These are phyloP conservation scores for Phytopythium chamaehyphon DNA, from an alignment of 352 stramenopile genomes.

Conservation along the genomic window DNA sequence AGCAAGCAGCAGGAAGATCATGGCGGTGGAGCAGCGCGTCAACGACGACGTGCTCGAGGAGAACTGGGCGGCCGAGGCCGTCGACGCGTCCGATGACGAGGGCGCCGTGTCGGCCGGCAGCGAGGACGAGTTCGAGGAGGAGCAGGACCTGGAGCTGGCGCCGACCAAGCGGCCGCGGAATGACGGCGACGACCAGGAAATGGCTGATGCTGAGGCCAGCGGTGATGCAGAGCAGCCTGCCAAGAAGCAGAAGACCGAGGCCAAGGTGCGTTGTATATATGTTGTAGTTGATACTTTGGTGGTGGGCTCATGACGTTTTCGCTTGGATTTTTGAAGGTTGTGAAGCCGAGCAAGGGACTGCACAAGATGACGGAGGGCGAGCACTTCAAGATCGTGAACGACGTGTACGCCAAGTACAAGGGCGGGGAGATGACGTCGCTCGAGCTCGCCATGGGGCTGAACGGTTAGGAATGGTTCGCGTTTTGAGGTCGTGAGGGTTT, in stretches of 20 bases:
- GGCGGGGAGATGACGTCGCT: constrained; percentile 76
- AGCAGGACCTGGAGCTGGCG: constrained; percentile 53
- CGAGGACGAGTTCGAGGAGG: constrained; percentile 82
- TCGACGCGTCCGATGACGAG: constrained; percentile 38
- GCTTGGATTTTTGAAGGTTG: neutral
- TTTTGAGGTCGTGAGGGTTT: neutral
- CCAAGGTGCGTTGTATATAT: neutral
- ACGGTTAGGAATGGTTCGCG: constrained; percentile 31
- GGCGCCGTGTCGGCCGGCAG: constrained; percentile 57
- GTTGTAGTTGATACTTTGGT: neutral
- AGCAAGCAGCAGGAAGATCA: too few relatives aligned
- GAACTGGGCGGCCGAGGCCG: constrained; percentile 49
- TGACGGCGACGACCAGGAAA: constrained; percentile 11
- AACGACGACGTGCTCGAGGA: constrained; percentile 68
- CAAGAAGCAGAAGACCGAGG: constrained; percentile 56
- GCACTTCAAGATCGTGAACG: constrained; percentile 82
- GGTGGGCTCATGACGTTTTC: neutral
- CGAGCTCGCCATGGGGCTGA: constrained; percentile 77
- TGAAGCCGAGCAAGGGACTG: constrained; percentile 42
- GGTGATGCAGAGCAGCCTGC: constrained; percentile 10
- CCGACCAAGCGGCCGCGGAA: constrained; percentile 47
- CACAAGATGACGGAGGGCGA: constrained; percentile 75
- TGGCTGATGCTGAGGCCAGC: constrained; percentile 9
- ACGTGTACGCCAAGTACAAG: constrained; percentile 70
- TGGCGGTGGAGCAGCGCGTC: constrained; percentile 1